Base-by-base conservation (phyloP, 495 filamentous ascomycete genomes). In the Penicillium coprophilum region DNA sequence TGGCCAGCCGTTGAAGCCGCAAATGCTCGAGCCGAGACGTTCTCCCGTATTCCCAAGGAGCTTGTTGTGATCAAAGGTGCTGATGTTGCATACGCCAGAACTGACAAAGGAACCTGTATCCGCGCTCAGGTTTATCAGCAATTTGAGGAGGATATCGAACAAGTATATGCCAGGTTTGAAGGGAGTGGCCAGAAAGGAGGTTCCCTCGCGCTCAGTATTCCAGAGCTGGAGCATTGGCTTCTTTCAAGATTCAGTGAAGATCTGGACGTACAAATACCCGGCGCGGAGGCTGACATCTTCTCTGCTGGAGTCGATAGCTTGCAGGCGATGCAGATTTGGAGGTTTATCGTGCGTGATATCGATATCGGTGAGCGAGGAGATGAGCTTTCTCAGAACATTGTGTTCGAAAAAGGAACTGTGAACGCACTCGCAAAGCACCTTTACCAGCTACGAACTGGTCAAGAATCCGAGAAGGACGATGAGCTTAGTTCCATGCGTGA, bases 51-150 rank as follows among this genome's bases (percentile, higher is more conserved):
- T 6, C 79, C 79, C 7, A 78, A 73, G 48, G 79, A 80, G 23
- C 78, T 84, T 57, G 70, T 85, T 30, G 55, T 77, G 12, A 68
- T 74, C 10, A 61, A 84, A 13, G 71, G 77, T 24, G 66, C 73
- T 3, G 72, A 74, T 54, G 62, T 75, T 6, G 59, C 68, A 36
- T 83, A 82, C 52, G 74, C 79, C 7, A 71, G 69, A 11, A 82
- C 79, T 5, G 82, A 85, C 58, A 84, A 85, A 64, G 80, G 76
- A 46, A 80, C 77, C 2, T 76, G 80, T 41, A 85, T 84, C 50
- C 75, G 83, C 12, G 70, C 78, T 31, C 76, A 80, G 36, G 77
- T 82, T 20, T 82, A 86, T 58, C 63, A 66, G 30, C 63, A 68
- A 3, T 85, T 82, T 51, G 68, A 71, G 6, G 64, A 76, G 5